These are phyloP conservation scores for Dentipellis sp. DNA, from an alignment of 768 basidiomycete species.

Conservation along the genomic window DNA sequence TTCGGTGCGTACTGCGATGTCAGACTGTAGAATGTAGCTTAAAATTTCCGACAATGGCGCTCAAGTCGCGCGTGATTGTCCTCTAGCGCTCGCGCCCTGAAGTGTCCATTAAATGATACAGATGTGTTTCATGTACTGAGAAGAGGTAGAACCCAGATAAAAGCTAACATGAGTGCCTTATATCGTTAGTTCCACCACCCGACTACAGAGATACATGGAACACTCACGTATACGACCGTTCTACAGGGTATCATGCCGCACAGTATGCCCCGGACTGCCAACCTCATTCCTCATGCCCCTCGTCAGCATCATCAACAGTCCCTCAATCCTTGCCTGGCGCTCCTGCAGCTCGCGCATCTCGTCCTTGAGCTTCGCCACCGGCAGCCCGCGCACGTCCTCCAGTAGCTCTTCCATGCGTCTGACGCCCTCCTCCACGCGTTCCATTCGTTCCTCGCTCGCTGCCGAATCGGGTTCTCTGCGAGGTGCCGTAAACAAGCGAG, in stretches of 20 bases:
- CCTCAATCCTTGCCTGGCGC: constrained; percentile 73
- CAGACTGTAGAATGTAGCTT: too few relatives aligned
- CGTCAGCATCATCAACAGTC: constrained; percentile 58
- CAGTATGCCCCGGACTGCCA: constrained; percentile 1
- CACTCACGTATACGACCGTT: not conserved
- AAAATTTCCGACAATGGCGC: too few relatives aligned
- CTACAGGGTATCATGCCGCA: constrained; percentile 11
- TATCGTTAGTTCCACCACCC: too few relatives aligned
- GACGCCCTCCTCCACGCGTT: constrained; percentile 36
- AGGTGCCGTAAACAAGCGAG: constrained; percentile 31
- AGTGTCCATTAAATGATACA: too few relatives aligned
- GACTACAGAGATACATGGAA: too few relatives aligned
- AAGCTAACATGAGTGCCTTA: too few relatives aligned
- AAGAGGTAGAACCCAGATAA: too few relatives aligned
- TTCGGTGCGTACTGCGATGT: too few relatives aligned
- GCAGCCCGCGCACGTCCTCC: constrained; percentile 54
- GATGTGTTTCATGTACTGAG: too few relatives aligned
- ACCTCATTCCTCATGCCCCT: constrained; percentile 46
- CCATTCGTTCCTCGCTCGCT: constrained; percentile 15
- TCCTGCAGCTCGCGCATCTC: constrained; percentile 80
- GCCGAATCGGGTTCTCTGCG: constrained; percentile 13
- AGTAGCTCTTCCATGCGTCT: constrained; percentile 51
- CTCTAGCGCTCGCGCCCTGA: too few relatives aligned
- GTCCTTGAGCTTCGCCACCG: constrained; percentile 57
- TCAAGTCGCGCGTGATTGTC: too few relatives aligned